phyloP scores from a whole-genome alignment of 768 basidiomycete species.

The Lentinula detonsa region DNA sequence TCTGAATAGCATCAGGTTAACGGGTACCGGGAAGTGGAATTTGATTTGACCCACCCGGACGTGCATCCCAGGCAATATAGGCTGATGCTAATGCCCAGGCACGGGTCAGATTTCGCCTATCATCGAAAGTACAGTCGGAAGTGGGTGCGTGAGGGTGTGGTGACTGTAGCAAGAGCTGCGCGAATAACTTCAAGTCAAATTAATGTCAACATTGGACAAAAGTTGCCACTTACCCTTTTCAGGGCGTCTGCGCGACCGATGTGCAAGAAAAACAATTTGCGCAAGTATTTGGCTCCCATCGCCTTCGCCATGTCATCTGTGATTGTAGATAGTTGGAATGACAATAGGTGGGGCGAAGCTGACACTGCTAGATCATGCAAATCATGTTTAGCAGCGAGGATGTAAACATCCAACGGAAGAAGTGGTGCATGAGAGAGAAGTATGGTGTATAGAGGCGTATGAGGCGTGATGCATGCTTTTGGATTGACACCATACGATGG shows the following conservation, averaged over 20 bases:
- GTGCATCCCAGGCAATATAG: conserved; percentile 79
- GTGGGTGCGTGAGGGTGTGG: conserved; percentile 73
- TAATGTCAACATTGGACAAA: background rate
- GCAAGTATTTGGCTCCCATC: conserved; percentile 75
- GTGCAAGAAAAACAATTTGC: conserved; percentile 78
- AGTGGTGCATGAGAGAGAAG: conserved; percentile 65
- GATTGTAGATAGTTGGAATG: conserved; percentile 59
- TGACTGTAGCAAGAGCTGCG: conserved; percentile 54
- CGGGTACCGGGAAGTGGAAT: background rate
- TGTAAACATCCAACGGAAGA: conserved; percentile 66
- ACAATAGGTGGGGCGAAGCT: conserved; percentile 69
- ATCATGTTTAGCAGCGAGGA: conserved; percentile 61
- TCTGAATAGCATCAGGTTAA: conserved; percentile 35
- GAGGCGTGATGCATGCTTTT: conserved; percentile 37
- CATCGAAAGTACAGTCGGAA: conserved; percentile 56
- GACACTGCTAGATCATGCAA: conserved; percentile 71
- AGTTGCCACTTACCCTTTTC: conserved; percentile 39
- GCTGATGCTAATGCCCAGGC: conserved; percentile 82
- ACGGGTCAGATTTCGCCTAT: conserved; percentile 73
- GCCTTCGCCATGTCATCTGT: conserved; percentile 64
- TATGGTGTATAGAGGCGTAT: conserved; percentile 48
- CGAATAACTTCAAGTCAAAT: background rate
- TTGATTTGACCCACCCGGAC: conserved; percentile 52
- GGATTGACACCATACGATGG: conserved; percentile 55
- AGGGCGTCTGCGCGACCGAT: conserved; percentile 79